Evolutionary conservation across 306 rosid genomes (phyloP), one percentile per base, ranked within the genome.

Genomic region (Hippophae tibetana): DNA sequence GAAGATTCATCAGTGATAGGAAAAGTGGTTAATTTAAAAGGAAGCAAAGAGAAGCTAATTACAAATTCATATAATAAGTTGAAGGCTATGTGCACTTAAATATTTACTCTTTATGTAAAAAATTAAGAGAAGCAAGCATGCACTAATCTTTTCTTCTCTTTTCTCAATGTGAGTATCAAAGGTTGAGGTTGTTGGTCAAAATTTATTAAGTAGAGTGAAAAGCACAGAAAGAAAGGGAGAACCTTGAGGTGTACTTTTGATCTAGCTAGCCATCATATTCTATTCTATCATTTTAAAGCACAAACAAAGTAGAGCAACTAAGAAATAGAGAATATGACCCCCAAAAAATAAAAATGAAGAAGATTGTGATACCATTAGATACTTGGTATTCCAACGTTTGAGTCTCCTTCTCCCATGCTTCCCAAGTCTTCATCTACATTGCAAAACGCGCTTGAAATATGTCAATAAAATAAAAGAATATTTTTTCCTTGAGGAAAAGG

Each of bases 341-440:
- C 6, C 3, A 13, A 8, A 31, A 54, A 18, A 18, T 18, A 18
- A 31, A 14, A 23, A 56, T 2, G 5, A 14, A n/a, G 27, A 43
- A 6, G 13, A 41, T 6, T 13, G 54, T 6, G 1, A 42, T 67
- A 83, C 85, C 89, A 58, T 77, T 83, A 7, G 81, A 83, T 8
- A 73, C 78, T 72, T 74, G 85, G 63, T 83, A 79, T 25, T 83
- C 85, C 46, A 83, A 46, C 6, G 89, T 76, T 47, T 42, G 74
- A 47, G 83, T 79, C 69, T 83, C 89, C 47, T 69, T 69, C 50
- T 83, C 85, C 85, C 89, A 83, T 47, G 75, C 69, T 57, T 74
- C 66, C 89, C 89, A 83, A 7, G 81, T 78, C 42, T 68, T 72
- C 89, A 83, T 83, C 89, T 83, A 14, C 31, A 0, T 10, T 13